A percentile compares a stretch with the other conserved stretches of the same genome.
phyloP scores from a whole-genome alignment of 371 early-diverging fungal species.

The Umbelopsis sp. region DNA sequence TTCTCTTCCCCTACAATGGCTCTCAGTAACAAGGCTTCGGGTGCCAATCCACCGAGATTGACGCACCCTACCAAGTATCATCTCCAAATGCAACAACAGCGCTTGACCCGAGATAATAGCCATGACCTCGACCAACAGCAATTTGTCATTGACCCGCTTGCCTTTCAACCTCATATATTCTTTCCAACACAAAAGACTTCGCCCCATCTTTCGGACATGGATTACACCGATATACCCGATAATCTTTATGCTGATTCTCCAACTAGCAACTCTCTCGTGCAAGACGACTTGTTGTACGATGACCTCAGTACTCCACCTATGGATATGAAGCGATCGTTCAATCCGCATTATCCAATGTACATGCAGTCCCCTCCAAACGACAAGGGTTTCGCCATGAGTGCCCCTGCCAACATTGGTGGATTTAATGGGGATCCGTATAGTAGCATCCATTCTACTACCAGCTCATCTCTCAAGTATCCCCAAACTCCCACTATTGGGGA shows the following conservation, averaged over 20 bases:
- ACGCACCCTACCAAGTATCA: slow-evolving; percentile 15
- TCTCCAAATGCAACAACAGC: slow-evolving; percentile 13
- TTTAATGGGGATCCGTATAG: slow-evolving; percentile 18
- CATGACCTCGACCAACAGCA: slow-evolving; percentile 15
- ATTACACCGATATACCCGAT: slow-evolving; percentile 12
- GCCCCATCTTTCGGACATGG: slow-evolving; percentile 13
- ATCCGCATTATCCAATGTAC: slow-evolving; percentile 18
- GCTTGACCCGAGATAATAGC: slow-evolving; percentile 3
- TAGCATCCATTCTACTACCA: slow-evolving; percentile 14
- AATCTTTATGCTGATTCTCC: slow-evolving; percentile 13
- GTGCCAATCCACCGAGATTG: slow-evolving; percentile 11
- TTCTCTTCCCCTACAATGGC: neutral
- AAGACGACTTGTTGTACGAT: slow-evolving; percentile 11
- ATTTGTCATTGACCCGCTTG: slow-evolving; percentile 14
- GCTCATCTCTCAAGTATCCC: slow-evolving; percentile 13
- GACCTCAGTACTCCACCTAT: slow-evolving; percentile 15
- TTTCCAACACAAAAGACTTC: slow-evolving; percentile 13
- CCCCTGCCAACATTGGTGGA: slow-evolving; percentile 42
- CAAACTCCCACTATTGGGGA: slow-evolving; percentile 10
- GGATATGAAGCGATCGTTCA: slow-evolving; percentile 15
- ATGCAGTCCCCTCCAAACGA: slow-evolving; percentile 14
- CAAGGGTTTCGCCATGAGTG: slow-evolving; percentile 38
- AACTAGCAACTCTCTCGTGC: slow-evolving; percentile 1
- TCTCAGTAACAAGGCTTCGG: slow-evolving; percentile 9
- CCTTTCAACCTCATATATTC: slow-evolving; percentile 3